Evolutionary conservation across 2,329 filamentous ascomycete species (phyloP).

Genomic region (Fusarium dlaminii): DNA sequence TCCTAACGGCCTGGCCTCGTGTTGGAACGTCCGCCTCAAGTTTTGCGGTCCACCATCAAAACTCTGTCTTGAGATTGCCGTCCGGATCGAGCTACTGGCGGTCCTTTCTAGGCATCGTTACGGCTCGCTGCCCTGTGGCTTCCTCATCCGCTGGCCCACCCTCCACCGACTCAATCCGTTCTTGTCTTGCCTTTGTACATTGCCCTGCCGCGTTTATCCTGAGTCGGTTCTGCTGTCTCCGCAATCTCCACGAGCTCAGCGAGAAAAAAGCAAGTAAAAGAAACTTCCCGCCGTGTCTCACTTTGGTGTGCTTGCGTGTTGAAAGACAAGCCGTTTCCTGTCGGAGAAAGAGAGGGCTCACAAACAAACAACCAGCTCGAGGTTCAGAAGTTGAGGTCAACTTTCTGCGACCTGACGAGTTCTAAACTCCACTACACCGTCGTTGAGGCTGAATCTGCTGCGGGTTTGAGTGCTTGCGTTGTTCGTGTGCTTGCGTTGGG

Average conservation of each 20-base stretch:
- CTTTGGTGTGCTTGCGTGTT: slow-evolving; percentile 30
- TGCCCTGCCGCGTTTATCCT: slow-evolving; percentile 33
- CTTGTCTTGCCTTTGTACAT: slow-evolving; percentile 25
- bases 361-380: slow-evolving; percentile 25
- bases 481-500: slow-evolving; percentile 11
- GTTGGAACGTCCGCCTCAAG: slow-evolving; percentile 37
- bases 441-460: slow-evolving; percentile 19
- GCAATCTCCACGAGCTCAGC: slow-evolving; percentile 38
- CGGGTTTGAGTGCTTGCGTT: slow-evolving; percentile 28
- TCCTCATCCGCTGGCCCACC: slow-evolving; percentile 30
- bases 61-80: slow-evolving; percentile 26
- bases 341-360: slow-evolving; percentile 20
- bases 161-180: slow-evolving; percentile 32
- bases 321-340: slow-evolving; percentile 21
- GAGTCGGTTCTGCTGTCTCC: slow-evolving; percentile 29
- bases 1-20: slow-evolving; percentile 41
- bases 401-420: slow-evolving; percentile 24
- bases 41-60: slow-evolving; percentile 28
- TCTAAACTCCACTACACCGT: slow-evolving; percentile 19
- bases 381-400: slow-evolving; percentile 21
- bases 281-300: slow-evolving; percentile 41
- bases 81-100: slow-evolving; percentile 37
- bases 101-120: slow-evolving; percentile 29
- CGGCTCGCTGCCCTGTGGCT: slow-evolving; percentile 29
- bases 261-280: slow-evolving; percentile 38